phyloP scores from a whole-genome alignment of 441 rosid species.

The Flueggea neowawraea region DNA sequence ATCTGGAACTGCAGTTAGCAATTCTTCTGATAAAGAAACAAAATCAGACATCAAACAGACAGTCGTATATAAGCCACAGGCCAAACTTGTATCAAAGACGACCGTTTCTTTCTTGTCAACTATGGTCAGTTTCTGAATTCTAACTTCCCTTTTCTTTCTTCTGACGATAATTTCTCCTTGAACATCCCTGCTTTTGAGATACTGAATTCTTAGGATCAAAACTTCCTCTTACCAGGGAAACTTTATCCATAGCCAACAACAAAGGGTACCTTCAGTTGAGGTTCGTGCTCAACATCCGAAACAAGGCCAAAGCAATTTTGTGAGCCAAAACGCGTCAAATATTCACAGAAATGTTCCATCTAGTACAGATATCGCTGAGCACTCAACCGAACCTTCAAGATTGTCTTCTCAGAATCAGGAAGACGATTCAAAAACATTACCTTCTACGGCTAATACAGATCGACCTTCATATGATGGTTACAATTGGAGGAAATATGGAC shows the following conservation, averaged over 20 bases:
- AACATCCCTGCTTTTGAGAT: background rate
- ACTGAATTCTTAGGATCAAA: background rate
- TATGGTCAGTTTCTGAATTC: slow-evolving; percentile 48
- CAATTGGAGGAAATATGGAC: slow-evolving; percentile 98
- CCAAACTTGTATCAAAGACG: slow-evolving; percentile 75
- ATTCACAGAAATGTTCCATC: slow-evolving; percentile 24
- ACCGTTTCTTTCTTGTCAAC: slow-evolving; percentile 70
- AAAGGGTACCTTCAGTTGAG: slow-evolving; percentile 24
- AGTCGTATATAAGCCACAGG: slow-evolving; percentile 73
- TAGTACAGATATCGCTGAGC: slow-evolving; percentile 23
- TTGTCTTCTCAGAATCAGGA: slow-evolving; percentile 32
- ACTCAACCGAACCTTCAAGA: slow-evolving; percentile 28
- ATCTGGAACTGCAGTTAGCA: slow-evolving; percentile 24
- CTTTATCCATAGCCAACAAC: slow-evolving; percentile 28
- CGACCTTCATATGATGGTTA: slow-evolving; percentile 86
- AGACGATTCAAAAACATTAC: slow-evolving; percentile 38
- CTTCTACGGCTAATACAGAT: slow-evolving; percentile 29
- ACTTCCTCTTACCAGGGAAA: slow-evolving; percentile 43
- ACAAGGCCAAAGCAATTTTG: slow-evolving; percentile 27
- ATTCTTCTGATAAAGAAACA: slow-evolving; percentile 33
- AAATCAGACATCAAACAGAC: slow-evolving; percentile 39
- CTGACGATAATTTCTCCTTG: background rate
- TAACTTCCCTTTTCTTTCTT: background rate
- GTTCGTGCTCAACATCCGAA: slow-evolving; percentile 21
- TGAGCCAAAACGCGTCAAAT: slow-evolving; percentile 28